Percentiles rank a stretch among this genome's conserved stretches.
phyloP scores from a whole-genome alignment of 495 filamentous ascomycete species.

The Penicillium roqueforti region DNA sequence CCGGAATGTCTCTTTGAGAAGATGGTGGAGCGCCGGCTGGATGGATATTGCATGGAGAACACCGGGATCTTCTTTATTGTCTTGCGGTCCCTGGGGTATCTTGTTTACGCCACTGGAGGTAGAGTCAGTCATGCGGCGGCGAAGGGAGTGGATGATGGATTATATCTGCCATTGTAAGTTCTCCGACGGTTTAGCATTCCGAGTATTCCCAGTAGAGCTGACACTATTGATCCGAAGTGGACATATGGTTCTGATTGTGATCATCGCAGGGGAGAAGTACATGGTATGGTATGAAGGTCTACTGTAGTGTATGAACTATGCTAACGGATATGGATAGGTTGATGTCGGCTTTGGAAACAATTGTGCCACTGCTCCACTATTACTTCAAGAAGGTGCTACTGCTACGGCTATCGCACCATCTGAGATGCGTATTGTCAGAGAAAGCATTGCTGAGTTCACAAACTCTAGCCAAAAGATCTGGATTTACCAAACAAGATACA shows the following conservation, averaged over 20 bases:
- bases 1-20: constrained; percentile 60
- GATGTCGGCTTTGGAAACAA: constrained; percentile 71
- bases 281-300: constrained; percentile 27
- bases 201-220: background rate
- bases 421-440: constrained; percentile 45
- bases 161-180: constrained; percentile 28
- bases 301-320: background rate
- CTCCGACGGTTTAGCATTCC: background rate
- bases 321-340: constrained; percentile 33
- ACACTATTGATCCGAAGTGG: constrained; percentile 12
- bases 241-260: constrained; percentile 68
- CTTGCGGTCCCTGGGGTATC: constrained; percentile 57
- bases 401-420: constrained; percentile 42
- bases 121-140: constrained; percentile 30
- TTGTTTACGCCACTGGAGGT: constrained; percentile 49
- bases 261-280: constrained; percentile 49
- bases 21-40: constrained; percentile 58
- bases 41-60: constrained; percentile 78
- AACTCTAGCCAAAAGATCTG: constrained; percentile 47
- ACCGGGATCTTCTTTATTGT: constrained; percentile 60
- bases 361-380: constrained; percentile 51
- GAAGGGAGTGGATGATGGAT: constrained; percentile 19
- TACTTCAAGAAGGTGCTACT: constrained; percentile 40
- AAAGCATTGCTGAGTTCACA: constrained; percentile 42
- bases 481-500: constrained; percentile 56